A percentile compares a stretch with the other conserved stretches of the same genome.
Conservation (phyloP, 2,329 filamentous ascomycete genomes). For the Elsinoe ampelina region DNA sequence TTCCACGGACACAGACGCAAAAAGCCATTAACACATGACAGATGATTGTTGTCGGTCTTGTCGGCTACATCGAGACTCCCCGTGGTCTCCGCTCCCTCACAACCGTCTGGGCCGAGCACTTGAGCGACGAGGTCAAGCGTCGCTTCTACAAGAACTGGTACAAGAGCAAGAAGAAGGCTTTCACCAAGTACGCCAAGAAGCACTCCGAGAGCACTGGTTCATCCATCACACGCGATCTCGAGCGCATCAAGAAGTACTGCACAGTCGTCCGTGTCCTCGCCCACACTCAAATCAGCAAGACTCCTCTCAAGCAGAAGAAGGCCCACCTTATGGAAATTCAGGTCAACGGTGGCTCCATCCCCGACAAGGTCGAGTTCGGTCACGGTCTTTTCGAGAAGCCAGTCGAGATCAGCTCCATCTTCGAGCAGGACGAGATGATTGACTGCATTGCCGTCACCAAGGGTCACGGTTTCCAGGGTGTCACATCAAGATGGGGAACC, state of each 20-base stretch:
- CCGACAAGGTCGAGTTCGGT: constrained; percentile 95
- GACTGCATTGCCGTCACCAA: constrained; percentile 99
- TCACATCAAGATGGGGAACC: constrained; percentile 96
- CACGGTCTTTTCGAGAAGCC: constrained; percentile 98
- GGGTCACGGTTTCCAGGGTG: constrained; percentile 97
- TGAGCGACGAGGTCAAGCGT: constrained; percentile 97
- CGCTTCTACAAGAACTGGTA: constrained; percentile 99
- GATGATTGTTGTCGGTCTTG: constrained; percentile 99
- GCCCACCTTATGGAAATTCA: constrained; percentile 99
- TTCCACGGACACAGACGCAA: neutral
- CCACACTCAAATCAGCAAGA: constrained; percentile 99
- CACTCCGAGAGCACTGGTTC: constrained; percentile 88
- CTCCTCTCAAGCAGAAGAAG: constrained; percentile 99
- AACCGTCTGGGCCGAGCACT: constrained; percentile 98
- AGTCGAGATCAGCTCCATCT: constrained; percentile 83
- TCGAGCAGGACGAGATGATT: constrained; percentile 99
- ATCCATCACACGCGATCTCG: constrained; percentile 91
- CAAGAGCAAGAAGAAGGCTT: constrained; percentile 99
- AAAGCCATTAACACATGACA: constrained; percentile 34
- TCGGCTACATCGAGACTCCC: constrained; percentile 99
- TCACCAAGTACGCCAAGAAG: constrained; percentile 99
- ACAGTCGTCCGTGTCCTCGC: constrained; percentile 97
- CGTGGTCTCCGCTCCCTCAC: constrained; percentile 98
- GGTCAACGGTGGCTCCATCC: constrained; percentile 91
- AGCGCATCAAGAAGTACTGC: constrained; percentile 99